These are phyloP conservation scores for Eucalyptus pauciflora DNA, from an alignment of 345 rosid species.

Conservation along the genomic window DNA sequence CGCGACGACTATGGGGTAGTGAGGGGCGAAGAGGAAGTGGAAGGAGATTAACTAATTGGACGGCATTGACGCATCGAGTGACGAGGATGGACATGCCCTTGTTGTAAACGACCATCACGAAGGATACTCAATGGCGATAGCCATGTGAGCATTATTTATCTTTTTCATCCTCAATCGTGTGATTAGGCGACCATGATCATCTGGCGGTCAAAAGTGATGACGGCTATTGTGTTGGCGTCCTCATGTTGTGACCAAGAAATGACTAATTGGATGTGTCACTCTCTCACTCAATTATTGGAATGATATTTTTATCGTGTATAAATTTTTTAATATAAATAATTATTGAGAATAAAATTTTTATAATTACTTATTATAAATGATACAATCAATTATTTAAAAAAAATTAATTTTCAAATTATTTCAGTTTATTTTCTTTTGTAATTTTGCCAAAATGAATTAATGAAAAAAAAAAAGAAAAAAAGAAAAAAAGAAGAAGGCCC, in stretches of 20 bases:
- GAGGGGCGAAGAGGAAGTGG: too few species aligned
- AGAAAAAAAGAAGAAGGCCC: neutral
- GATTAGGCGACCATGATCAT: neutral
- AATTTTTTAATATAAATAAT: rapidly evolving
- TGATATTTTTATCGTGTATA: rapidly evolving
- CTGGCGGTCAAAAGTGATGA: neutral
- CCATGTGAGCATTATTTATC: rapidly evolving
- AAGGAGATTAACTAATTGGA: too few species aligned
- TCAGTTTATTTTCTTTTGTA: neutral
- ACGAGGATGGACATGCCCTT: neutral
- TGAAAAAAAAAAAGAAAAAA: too few species aligned
- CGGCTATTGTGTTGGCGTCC: too few species aligned
- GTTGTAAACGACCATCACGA: rapidly evolving
- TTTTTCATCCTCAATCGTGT: rapidly evolving
- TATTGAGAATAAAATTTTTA: neutral
- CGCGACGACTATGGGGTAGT: too few species aligned
- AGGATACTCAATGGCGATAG: neutral
- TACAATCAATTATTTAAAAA: neutral
- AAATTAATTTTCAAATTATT: neutral
- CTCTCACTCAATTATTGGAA: rapidly evolving
- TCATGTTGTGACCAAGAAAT: too few species aligned
- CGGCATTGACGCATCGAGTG: rapidly evolving
- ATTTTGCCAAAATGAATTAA: neutral
- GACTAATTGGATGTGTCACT: too few species aligned
- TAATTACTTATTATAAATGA: neutral